These are phyloP conservation scores for Ambrosiella xylebori DNA, from an alignment of 2,329 filamentous ascomycete genomes.

Conservation along the genomic window DNA sequence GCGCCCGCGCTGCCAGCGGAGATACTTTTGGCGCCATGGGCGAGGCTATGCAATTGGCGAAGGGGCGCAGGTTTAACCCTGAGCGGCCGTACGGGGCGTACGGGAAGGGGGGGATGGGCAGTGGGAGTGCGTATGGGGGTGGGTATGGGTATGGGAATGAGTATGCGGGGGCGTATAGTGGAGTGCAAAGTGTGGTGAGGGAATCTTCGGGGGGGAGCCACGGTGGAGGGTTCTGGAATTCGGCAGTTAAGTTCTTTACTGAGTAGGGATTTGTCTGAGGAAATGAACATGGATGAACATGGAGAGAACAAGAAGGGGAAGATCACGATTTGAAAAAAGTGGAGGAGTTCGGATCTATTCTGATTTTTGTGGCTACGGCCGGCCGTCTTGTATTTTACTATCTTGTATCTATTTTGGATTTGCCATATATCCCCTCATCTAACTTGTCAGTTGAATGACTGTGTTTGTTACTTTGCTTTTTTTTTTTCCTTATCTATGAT, in stretches of 20 bases:
- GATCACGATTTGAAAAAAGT: neutral
- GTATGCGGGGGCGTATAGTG: neutral
- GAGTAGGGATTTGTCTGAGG: neutral
- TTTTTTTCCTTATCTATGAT: neutral
- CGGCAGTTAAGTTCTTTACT: conserved; percentile 8
- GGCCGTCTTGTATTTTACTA: neutral
- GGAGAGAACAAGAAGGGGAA: neutral
- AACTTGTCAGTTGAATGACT: neutral
- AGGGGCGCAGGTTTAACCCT: conserved; percentile 20
- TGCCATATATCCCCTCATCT: neutral
- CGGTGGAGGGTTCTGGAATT: conserved; percentile 5
- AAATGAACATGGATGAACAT: neutral
- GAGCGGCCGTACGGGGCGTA: conserved; percentile 14
- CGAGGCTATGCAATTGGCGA: conserved; percentile 36
- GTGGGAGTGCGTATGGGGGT: neutral
- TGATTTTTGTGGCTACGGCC: neutral
- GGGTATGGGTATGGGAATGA: neutral
- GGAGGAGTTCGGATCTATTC: neutral
- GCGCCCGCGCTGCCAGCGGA: conserved; percentile 30
- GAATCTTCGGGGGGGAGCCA: neutral
- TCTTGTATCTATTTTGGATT: neutral
- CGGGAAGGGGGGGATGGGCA: neutral
- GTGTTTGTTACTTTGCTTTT: neutral
- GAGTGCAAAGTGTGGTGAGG: conserved; percentile 5
- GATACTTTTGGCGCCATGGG: conserved; percentile 32